Conservation (phyloP, 225 moss, liverwort and hornwort species). For the Anthoceros angustus region DNA sequence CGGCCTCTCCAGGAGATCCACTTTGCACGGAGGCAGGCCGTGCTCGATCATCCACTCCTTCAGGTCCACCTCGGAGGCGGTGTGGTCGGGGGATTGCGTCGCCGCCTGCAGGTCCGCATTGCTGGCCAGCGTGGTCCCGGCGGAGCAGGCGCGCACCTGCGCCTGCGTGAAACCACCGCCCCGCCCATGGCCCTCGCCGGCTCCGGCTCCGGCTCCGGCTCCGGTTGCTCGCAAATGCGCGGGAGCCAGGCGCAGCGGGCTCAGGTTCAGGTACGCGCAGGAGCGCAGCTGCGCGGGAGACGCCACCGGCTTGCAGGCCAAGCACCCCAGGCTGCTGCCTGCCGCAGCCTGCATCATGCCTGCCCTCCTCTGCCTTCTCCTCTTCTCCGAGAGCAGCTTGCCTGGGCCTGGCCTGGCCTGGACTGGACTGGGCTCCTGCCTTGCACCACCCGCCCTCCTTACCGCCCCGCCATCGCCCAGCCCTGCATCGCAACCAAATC, state of each 20-base stretch:
- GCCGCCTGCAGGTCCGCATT: slow-evolving; percentile 51
- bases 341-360: not conserved
- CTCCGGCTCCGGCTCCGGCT: not conserved
- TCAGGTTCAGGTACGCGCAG: not conserved
- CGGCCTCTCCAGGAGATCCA: slow-evolving; percentile 49
- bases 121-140: slow-evolving; percentile 13
- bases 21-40: slow-evolving; percentile 70
- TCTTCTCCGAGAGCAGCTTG: not conserved
- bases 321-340: slow-evolving; percentile 1
- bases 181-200: slow-evolving; percentile 2
- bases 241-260: not conserved
- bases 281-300: not conserved
- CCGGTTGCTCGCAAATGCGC: not conserved
- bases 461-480: too few relatives aligned
- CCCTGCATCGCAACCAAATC: too few relatives aligned
- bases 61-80: slow-evolving; percentile 62
- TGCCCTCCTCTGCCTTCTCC: not conserved
- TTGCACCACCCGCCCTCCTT: too few relatives aligned
- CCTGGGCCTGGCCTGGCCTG: too few relatives aligned
- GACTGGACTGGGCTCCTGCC: too few relatives aligned
- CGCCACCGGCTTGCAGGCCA: not conserved
- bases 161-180: slow-evolving; percentile 1
- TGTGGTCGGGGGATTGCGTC: slow-evolving; percentile 26
- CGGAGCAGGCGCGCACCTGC: slow-evolving; percentile 9
- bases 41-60: slow-evolving; percentile 99